Evolutionary conservation across 352 stramenopile species (phyloP), one percentile per base, ranked within the genome.

Genomic region (Globisporangium ultimum): DNA sequence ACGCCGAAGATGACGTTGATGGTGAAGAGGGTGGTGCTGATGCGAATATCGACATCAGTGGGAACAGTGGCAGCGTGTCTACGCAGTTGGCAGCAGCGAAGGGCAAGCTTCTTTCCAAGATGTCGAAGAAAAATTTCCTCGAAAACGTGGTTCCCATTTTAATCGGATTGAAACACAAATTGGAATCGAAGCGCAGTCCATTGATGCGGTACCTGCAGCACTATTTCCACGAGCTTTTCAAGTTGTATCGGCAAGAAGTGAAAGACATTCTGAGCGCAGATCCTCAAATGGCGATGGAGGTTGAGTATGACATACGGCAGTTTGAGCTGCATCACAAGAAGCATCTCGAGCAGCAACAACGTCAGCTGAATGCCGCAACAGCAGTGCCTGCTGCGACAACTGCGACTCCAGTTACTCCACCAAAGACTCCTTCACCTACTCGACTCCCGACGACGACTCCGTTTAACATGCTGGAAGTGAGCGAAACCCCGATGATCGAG

Each of bases 81-180:
- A 74, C 78, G 14, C 79, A 91, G 51, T 67, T 97, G 10, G 88
- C 88, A 38, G 86, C 84, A 12, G 93, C 95, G 22, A 98, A 98
- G 72, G 84, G 87, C 12, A 94, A 92, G 53, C 66, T 99, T 22
- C 73, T 98, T 2, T 96, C 87, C 0, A 98, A 98, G 56, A 95
- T 99, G 71, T 98, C 92, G 40, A 89, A 95, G 64, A 98, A 98
- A 71, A 98, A 99, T 66, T 90, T 99, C 46, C 76, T 99, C 36
- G 96, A 99, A 70, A 98, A 98, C 50, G 79, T 99, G 2, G 85
- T 99, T 11, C 97, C 97, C 0, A 95, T 99, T 41, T 70, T 99
- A 18, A 97, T 98, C 55, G 96, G 91, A 17, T 79, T 99, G 34
- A 99, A 99, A 70, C 87, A 93, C 55, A 90, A 94, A 32, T 78